Evolutionary conservation across 768 basidiomycete genomes (phyloP).

Genomic region (Termitomyces bulborhizus): DNA sequence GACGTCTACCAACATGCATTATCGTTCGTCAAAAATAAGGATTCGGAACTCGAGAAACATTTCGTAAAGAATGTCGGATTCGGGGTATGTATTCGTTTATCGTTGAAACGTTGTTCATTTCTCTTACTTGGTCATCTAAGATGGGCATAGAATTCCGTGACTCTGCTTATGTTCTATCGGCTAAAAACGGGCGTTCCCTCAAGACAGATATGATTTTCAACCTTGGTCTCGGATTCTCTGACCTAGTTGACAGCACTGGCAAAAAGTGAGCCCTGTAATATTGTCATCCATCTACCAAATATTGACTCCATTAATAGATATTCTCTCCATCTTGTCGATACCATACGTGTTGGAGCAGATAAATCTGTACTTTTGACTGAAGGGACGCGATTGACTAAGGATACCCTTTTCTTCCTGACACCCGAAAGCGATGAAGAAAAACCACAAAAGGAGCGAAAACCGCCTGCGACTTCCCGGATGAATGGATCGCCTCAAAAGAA

Average conservation of each 20-base stretch:
- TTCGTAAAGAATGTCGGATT: slow-evolving; percentile 91
- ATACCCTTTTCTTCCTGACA: slow-evolving; percentile 82
- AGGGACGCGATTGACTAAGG: slow-evolving; percentile 77
- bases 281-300: not conserved
- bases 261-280: slow-evolving; percentile 54
- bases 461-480: slow-evolving; percentile 40
- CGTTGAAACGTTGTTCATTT: not conserved
- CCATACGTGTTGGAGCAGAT: slow-evolving; percentile 68
- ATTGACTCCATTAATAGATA: slow-evolving; percentile 46
- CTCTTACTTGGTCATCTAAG: slow-evolving; percentile 30
- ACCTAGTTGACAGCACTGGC: slow-evolving; percentile 68
- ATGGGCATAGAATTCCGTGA: slow-evolving; percentile 97
- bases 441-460: slow-evolving; percentile 50
- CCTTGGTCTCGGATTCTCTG: slow-evolving; percentile 79
- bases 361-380: slow-evolving; percentile 72
- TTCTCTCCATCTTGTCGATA: slow-evolving; percentile 83
- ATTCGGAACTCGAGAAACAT: slow-evolving; percentile 74
- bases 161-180: slow-evolving; percentile 70
- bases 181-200: slow-evolving; percentile 70
- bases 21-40: slow-evolving; percentile 66
- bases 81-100: slow-evolving; percentile 45
- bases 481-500: slow-evolving; percentile 71
- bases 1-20: slow-evolving; percentile 81
- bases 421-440: slow-evolving; percentile 55
- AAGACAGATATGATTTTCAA: slow-evolving; percentile 83